These are phyloP conservation scores for Fusarium globosum DNA, from an alignment of 2,329 filamentous ascomycete genomes.

Conservation along the genomic window DNA sequence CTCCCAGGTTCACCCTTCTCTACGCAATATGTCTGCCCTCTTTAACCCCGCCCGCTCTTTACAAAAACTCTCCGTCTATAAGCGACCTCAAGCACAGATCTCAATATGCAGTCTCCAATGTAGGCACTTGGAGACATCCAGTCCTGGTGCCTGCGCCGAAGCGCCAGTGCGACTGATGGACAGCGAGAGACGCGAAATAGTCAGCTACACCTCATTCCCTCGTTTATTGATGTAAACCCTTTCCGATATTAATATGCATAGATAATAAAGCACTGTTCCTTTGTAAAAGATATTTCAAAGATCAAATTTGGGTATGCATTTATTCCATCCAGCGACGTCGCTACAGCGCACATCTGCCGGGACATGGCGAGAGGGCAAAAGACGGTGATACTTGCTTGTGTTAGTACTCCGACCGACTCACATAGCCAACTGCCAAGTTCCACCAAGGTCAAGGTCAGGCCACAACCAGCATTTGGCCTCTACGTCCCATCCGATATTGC, in stretches of 20 bases:
- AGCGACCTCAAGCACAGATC: not conserved
- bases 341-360: not conserved
- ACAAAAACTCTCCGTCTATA: not conserved
- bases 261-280: not conserved
- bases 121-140: not conserved
- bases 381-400: not conserved
- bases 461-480: not conserved
- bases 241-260: not conserved
- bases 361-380: not conserved
- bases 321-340: not conserved
- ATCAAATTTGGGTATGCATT: not conserved
- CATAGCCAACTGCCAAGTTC: not conserved
- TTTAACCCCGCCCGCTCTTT: not conserved
- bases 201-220: not conserved
- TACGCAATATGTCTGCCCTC: not conserved
- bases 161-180: not conserved
- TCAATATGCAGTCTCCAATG: not conserved
- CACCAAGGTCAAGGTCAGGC: rapidly evolving
- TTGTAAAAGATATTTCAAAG: not conserved
- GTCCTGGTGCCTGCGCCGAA: not conserved
- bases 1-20: not conserved
- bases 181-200: not conserved
- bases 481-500: not conserved
- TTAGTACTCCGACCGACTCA: not conserved
- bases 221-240: too few relatives aligned